Conservation (phyloP, 2,329 filamentous ascomycete genomes). For the Claviceps arundinis region DNA sequence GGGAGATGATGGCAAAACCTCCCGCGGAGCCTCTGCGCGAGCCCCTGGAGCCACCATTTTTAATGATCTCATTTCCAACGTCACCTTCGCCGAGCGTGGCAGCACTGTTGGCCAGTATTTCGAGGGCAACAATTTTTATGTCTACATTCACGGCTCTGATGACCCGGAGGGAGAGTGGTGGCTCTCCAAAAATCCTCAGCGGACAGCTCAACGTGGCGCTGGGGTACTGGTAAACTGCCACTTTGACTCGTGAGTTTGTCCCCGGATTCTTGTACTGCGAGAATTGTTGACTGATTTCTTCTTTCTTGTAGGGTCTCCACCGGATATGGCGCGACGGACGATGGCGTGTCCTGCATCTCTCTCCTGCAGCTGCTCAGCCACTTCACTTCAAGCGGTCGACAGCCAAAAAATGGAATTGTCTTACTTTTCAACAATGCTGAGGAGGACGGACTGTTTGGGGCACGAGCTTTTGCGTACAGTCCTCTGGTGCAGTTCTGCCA, state of each 20-base stretch:
- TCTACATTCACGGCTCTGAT: conserved; percentile 75
- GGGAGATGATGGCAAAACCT: not conserved
- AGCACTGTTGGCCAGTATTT: conserved; percentile 55
- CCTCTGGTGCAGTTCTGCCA: conserved; percentile 68
- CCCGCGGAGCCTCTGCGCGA: not conserved
- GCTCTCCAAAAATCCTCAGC: conserved; percentile 30
- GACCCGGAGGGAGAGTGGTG: conserved; percentile 66
- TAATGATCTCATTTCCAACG: conserved; percentile 66
- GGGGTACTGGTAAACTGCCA: conserved; percentile 91
- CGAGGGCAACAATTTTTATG: conserved; percentile 81
- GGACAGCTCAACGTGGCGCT: conserved; percentile 44
- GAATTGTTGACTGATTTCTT: not conserved
- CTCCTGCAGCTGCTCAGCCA: conserved; percentile 76
- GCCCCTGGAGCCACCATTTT: conserved; percentile 48
- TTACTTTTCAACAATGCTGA: conserved; percentile 90
- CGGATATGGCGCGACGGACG: conserved; percentile 85
- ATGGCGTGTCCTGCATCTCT: conserved; percentile 81
- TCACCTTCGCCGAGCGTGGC: conserved; percentile 39
- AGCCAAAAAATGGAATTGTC: conserved; percentile 68
- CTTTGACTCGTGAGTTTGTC: conserved; percentile 52
- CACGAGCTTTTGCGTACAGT: conserved; percentile 71
- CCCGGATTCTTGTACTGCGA: not conserved
- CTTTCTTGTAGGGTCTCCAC: conserved; percentile 58
- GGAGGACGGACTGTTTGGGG: conserved; percentile 83
- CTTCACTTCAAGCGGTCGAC: conserved; percentile 59